Percentiles rank a stretch among this genome's conserved stretches.
phyloP scores from a whole-genome alignment of 139 green algal genomes.

The Chloropicon primus region DNA sequence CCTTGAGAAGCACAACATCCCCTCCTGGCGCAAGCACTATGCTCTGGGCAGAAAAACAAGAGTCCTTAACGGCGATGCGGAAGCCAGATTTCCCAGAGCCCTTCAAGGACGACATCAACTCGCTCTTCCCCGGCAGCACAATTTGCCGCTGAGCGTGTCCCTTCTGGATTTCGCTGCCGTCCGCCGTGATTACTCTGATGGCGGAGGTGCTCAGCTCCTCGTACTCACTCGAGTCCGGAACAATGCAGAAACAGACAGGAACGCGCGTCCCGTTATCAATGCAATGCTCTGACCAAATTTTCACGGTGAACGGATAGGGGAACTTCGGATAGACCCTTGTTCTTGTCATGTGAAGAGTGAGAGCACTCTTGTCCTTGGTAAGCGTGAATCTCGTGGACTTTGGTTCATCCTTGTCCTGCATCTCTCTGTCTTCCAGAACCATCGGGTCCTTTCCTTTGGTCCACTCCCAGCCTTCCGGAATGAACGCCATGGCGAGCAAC shows the following conservation, averaged over 20 bases:
- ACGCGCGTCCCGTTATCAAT: neutral
- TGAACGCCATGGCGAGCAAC: neutral
- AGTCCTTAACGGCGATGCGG: neutral
- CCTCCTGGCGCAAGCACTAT: neutral
- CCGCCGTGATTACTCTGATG: neutral
- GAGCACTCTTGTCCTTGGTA: neutral
- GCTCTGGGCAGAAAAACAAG: neutral
- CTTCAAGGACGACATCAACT: neutral
- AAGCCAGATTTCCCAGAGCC: neutral
- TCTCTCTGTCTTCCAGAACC: neutral
- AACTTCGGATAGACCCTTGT: neutral
- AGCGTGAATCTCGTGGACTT: neutral
- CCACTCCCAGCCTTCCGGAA: neutral
- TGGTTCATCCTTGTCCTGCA: neutral
- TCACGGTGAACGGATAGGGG: neutral
- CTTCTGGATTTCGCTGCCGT: neutral
- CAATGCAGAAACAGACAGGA: neutral
- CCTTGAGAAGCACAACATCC: neutral
- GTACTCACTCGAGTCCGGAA: neutral
- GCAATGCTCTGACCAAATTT: neutral
- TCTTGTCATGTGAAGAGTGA: neutral
- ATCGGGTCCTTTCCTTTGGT: neutral
- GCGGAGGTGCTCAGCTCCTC: neutral
- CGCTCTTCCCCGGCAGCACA: neutral
- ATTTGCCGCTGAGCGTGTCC: neutral